A percentile compares a stretch with the other conserved stretches of the same genome.
Evolutionary conservation across 805 yeast species (phyloP).

Genomic region (Myxozyma sirexii): DNA sequence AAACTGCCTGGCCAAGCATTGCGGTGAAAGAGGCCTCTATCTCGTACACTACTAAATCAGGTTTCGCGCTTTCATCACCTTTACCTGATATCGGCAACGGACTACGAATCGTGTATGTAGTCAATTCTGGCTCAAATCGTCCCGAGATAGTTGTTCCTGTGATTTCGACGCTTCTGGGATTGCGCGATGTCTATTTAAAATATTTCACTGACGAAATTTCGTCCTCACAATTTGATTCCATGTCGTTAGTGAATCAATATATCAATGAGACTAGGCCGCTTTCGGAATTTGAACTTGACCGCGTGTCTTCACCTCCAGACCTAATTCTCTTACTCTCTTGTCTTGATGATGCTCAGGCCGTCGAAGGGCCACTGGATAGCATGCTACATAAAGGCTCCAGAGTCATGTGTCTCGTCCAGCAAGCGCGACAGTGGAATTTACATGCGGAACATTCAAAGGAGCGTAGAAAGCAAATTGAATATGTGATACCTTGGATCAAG

Average conservation of each 20-base stretch:
- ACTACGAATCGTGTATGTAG: neutral
- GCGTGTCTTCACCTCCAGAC: slow-evolving; percentile 1
- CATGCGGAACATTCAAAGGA: too few relatives aligned
- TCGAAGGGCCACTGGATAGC: neutral
- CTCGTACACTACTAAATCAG: neutral
- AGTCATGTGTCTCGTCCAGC: slow-evolving; percentile 27
- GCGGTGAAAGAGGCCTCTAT: too few relatives aligned
- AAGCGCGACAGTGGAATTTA: slow-evolving; percentile 23
- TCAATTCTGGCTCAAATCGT: neutral
- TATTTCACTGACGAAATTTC: too few relatives aligned
- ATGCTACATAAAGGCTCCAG: slow-evolving; percentile 11
- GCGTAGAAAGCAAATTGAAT: too few relatives aligned
- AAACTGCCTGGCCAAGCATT: too few relatives aligned
- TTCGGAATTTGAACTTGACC: neutral
- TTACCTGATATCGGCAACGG: neutral
- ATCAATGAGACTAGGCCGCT: too few relatives aligned
- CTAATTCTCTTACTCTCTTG: slow-evolving; percentile 23
- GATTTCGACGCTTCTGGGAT: neutral
- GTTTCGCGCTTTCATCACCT: neutral
- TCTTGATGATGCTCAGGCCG: slow-evolving; percentile 15
- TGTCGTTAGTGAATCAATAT: too few relatives aligned
- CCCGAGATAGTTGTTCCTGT: too few relatives aligned
- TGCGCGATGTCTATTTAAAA: too few relatives aligned
- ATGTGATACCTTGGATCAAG: slow-evolving; percentile 24
- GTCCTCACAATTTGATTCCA: too few relatives aligned